Evolutionary conservation across 768 basidiomycete species (phyloP), one percentile per base, ranked within the genome.

Genomic region (Suillus alpinus): DNA sequence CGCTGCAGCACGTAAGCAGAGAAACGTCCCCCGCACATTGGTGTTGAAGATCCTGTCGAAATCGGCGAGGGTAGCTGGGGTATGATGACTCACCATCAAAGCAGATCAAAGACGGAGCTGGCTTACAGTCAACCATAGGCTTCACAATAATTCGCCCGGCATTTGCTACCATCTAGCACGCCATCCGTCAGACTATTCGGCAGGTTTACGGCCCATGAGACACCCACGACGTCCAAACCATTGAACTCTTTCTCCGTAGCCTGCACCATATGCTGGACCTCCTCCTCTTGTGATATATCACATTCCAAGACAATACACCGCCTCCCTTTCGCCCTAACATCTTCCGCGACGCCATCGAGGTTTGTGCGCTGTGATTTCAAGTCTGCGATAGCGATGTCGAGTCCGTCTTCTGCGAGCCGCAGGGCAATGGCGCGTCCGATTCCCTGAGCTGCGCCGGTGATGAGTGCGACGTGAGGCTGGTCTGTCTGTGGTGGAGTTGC

Each of bases 351-450:
- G n/a, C n/a, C n/a, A n/a, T n/a, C n/a, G n/a, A n/a, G n/a, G n/a
- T n/a, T n/a, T n/a, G n/a, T n/a, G n/a, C n/a, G n/a, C n/a, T n/a
- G n/a, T n/a, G n/a, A n/a, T n/a, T n/a, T n/a, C n/a, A n/a, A n/a
- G n/a, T n/a, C n/a, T n/a, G n/a, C n/a, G n/a, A n/a, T n/a, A n/a
- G n/a, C n/a, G 53, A 84, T 63, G 55, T 80, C 69, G 61, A 73
- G 78, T 4, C 83, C 82, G 57, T 84, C 82, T 12, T 68, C 62
- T 18, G 82, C 79, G 8, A 84, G 76, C 6, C 79, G 75, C 12
- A 74, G 62, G 6, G 81, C 80, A 47, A 83, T 80, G 32, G 77
- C 78, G 41, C 72, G 73, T 3, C 83, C 83, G 13, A 84, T 80
- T 41, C 82, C 83, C 56, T 75, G 77, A 3, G 77, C 73, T 18